Evolutionary conservation across 1,139 yeast genomes (phyloP).

Genomic region (Protomyces macrosporus): DNA sequence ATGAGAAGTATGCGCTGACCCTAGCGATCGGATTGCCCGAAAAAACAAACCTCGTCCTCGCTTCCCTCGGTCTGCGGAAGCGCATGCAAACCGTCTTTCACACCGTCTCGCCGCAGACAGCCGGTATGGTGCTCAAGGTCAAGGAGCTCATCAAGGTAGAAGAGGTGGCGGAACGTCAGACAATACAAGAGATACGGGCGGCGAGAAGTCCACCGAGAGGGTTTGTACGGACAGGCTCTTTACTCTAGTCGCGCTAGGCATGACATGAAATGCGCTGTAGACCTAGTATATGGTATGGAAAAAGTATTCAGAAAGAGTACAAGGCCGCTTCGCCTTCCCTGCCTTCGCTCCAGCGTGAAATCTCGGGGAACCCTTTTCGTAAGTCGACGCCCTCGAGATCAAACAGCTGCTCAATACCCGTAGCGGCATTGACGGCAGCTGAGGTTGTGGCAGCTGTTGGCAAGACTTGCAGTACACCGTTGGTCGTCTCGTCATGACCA

Average conservation of each 20-base stretch:
- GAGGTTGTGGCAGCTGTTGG: background rate
- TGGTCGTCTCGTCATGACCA: no score
- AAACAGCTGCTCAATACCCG: conserved; percentile 19
- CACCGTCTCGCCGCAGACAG: conserved; percentile 67
- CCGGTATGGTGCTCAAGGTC: conserved; percentile 76
- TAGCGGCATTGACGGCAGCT: background rate
- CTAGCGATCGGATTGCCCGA: conserved; percentile 84
- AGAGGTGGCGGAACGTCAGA: conserved; percentile 52
- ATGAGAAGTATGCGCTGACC: conserved; percentile 37
- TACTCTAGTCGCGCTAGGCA: background rate
- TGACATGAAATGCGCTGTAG: background rate
- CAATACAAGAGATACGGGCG: conserved; percentile 50
- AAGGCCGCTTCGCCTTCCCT: background rate
- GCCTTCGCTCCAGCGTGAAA: conserved; percentile 26
- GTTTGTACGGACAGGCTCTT: conserved; percentile 36
- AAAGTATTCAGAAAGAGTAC: background rate
- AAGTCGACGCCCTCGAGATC: conserved; percentile 27
- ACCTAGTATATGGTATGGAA: background rate
- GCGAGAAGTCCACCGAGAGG: conserved; percentile 63
- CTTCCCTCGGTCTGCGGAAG: conserved; percentile 67
- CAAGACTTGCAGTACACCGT: background rate
- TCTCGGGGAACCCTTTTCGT: conserved; percentile 26
- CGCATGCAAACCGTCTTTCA: conserved; percentile 73
- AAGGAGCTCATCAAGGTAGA: conserved; percentile 89
- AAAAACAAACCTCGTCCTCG: conserved; percentile 53